Base-by-base conservation (phyloP, 202 grass and related monocot species). In the Saccharum hybrid region DNA sequence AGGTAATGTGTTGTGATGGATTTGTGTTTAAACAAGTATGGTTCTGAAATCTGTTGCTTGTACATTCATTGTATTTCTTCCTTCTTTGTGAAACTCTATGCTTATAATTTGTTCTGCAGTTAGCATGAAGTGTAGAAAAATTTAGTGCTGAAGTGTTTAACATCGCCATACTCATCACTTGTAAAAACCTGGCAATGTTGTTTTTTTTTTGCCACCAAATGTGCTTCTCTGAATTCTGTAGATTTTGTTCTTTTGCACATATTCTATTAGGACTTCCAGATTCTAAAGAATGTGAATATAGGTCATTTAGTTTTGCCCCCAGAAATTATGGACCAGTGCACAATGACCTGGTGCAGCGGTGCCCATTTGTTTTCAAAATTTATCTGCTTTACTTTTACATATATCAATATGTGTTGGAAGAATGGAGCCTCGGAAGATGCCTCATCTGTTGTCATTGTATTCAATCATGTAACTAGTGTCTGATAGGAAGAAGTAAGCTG, bases 1-100 rank as follows among this genome's bases (percentile, higher is more conserved):
- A 99, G 93, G 96, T 99, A 98, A 71, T 67, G 18, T 73, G 45
- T 66, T 48, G 33, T 14, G 46, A 42, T 72, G 40, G 46, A 71
- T 45, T 83, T 74, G 11, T 72, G 63, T 48, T 21, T 40, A 62
- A 73, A 70, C 12, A 43, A 62, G 8, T 69, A 68, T 49, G 36
- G 12, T 57, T 62, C 7, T 60, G 15, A 12, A 67, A 67, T 16
- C 59, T 57, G 38, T 72, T 60, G 15, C 30, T 9, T 13, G 16
- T 37, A 40, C 28, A 67, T 39, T 49, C 65, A 4, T 60, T 72
- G 66, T 31, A 40, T 34, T 78, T 70, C 37, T 63, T 67, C 38
- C 38, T 62, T 28, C 30, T 62, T n/a, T 81, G 6, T 73, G 82
- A 33, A 73, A 78, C 10, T 28, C 5, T 11, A 62, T 15, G 18